Evolutionary conservation across 306 rosid species (phyloP), one percentile per base, ranked within the genome.

Genomic region (Acacia crassicarpa): DNA sequence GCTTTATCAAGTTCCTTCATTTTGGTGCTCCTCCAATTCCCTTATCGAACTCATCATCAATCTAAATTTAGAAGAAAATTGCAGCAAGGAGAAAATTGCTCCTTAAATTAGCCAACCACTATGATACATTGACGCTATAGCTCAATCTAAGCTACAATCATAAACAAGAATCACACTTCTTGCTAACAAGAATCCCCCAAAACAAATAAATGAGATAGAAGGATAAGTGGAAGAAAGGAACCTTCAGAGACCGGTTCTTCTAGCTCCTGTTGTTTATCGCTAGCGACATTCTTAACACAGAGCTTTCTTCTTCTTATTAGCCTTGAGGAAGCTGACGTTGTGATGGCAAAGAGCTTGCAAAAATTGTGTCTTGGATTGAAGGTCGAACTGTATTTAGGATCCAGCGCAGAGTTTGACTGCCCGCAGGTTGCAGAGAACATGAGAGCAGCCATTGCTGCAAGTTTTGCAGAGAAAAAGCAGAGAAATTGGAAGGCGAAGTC

Each of bases 381-480:
- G 83, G 71, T 81, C 69, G 85, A 79, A 72, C 73, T 80, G 71
- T 80, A 80, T 38, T 82, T 66, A 48, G 77, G 66, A 20, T 63
- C 74, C 46, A 82, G 67, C 33, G 75, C 23, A 45, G 86, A 67
- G 81, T 71, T 85, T 22, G 89, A 75, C 68, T 66, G 84, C 46
- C 80, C 81, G 74, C 82, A 74, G 53, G 78, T 80, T 61, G 87
- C 74, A 75, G 91, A 85, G 84, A 88, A 88, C 53, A 82, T 89
- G 17, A 83, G 83, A 75, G 86, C 75, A 20, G 89, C 89, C 89
- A 88, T 88, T 85, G 70, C 79, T 67, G 78, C 53, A 59, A 62
- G 12, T 16, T 14, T 81, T 53, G 25, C 78, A 62, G 72, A 22
- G 23, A 16, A 4, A 73, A 67, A 6, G 70, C 40, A 2, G 43